Evolutionary conservation across 1,139 yeast genomes (phyloP).

Genomic region (Blastobotrys indianensis): DNA sequence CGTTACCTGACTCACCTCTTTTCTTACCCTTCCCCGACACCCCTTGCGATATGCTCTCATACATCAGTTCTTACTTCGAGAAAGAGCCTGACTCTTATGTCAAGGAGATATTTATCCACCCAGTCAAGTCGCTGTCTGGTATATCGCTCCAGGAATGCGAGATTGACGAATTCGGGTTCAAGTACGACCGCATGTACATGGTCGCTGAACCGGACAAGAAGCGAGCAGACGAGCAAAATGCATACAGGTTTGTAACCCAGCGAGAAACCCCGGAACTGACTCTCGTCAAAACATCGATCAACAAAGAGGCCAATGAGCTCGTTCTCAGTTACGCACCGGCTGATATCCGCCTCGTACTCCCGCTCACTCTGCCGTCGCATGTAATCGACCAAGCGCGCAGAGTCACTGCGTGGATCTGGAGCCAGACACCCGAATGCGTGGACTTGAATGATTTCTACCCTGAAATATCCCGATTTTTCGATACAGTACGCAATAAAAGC

Average conservation of each 20-base stretch:
- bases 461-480: conserved; percentile 15
- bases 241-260: conserved; percentile 34
- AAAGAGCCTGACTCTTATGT: conserved; percentile 8
- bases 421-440: conserved; percentile 15
- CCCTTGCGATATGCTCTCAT: too few species aligned
- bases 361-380: conserved; percentile 25
- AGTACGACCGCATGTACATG: conserved; percentile 40
- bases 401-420: conserved; percentile 17
- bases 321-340: conserved; percentile 28
- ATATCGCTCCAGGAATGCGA: conserved; percentile 34
- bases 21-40: too few species aligned
- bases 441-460: conserved; percentile 16
- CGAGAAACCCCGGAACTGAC: conserved; percentile 34
- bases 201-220: conserved; percentile 30
- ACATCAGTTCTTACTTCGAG: too few species aligned
- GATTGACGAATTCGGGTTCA: conserved; percentile 37
- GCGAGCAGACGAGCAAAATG: conserved; percentile 9
- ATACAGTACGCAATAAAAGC: conserved; percentile 16
- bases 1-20: too few species aligned
- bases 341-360: conserved; percentile 15
- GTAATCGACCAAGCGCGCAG: conserved; percentile 7
- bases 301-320: conserved; percentile 27
- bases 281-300: conserved; percentile 28
- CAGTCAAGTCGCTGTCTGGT: conserved; percentile 40
- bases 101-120: conserved; percentile 34